phyloP scores from a whole-genome alignment of 805 yeast genomes.

The Yamadazyma olivae region DNA sequence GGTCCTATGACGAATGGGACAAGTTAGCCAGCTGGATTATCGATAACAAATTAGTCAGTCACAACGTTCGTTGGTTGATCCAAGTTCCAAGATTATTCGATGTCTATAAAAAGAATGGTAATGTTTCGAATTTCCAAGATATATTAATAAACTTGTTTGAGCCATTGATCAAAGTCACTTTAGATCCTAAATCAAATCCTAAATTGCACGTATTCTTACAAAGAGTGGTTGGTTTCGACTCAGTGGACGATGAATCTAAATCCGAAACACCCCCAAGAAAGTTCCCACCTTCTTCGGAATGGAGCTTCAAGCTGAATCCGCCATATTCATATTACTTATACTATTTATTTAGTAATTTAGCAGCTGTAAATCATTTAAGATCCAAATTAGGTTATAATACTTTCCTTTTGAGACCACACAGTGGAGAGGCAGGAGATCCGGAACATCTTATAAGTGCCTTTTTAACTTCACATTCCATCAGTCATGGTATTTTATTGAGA shows the following conservation, averaged over 20 bases:
- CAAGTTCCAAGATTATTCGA: conserved; percentile 95
- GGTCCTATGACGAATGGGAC: conserved; percentile 90
- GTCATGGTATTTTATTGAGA: conserved; percentile 91
- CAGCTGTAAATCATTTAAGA: conserved; percentile 85
- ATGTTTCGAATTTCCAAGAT: conserved; percentile 70
- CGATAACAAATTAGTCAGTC: conserved; percentile 86
- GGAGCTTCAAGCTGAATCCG: conserved; percentile 81
- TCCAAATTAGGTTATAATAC: conserved; percentile 74
- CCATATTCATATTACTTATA: conserved; percentile 97
- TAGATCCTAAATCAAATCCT: conserved; percentile 85
- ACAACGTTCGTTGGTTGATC: conserved; percentile 94
- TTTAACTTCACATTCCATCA: conserved; percentile 84
- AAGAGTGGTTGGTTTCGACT: conserved; percentile 95
- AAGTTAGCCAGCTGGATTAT: conserved; percentile 92
- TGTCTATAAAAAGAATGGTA: conserved; percentile 73
- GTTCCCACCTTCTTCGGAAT: conserved; percentile 79
- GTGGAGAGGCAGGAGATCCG: conserved; percentile 99
- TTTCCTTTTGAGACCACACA: conserved; percentile 93
- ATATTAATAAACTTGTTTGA: conserved; percentile 74
- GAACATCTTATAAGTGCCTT: conserved; percentile 92
- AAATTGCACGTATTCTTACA: conserved; percentile 84
- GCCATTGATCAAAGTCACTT: conserved; percentile 88
- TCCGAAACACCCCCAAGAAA: conserved; percentile 78
- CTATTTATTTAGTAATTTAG: conserved; percentile 81
- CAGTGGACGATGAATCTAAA: conserved; percentile 97